Evolutionary conservation across 1,284 basidiomycete species (phyloP).

Genomic region (Papiliotrema flavescens): DNA sequence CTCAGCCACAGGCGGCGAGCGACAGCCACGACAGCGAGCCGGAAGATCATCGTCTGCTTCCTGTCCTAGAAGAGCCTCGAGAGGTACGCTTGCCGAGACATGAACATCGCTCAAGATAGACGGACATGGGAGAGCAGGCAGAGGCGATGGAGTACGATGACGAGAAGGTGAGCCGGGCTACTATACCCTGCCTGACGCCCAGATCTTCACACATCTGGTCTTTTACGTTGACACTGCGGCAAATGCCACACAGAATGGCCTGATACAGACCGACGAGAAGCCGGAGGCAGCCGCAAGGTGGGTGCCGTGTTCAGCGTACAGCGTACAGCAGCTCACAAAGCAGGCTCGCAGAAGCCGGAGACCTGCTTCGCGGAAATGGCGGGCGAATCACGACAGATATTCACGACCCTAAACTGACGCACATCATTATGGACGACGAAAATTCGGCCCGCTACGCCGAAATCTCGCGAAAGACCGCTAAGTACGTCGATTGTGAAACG

Average conservation of each 20-base stretch:
- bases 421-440: slow-evolving; percentile 66
- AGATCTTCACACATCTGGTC: slow-evolving; percentile 68
- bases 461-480: slow-evolving; percentile 65
- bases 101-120: background rate
- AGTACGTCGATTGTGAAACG: slow-evolving; percentile 50
- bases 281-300: slow-evolving; percentile 56
- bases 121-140: slow-evolving; percentile 63
- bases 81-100: too few species aligned
- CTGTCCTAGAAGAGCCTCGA: background rate
- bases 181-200: background rate
- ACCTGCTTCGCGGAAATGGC: slow-evolving; percentile 62
- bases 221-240: slow-evolving; percentile 81
- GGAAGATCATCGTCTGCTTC: slow-evolving; percentile 49
- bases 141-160: slow-evolving; percentile 70
- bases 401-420: slow-evolving; percentile 72
- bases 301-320: slow-evolving; percentile 10
- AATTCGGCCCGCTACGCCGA: slow-evolving; percentile 58
- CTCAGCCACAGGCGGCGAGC: background rate
- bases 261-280: slow-evolving; percentile 54
- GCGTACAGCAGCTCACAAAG: too few species aligned
- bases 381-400: slow-evolving; percentile 63
- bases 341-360: slow-evolving; percentile 60
- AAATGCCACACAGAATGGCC: slow-evolving; percentile 64
- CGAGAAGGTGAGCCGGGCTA: slow-evolving; percentile 44
- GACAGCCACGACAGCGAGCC: slow-evolving; percentile 12